Conservation (phyloP, 169 alveolate species). For the Besnoitia besnoiti region DNA sequence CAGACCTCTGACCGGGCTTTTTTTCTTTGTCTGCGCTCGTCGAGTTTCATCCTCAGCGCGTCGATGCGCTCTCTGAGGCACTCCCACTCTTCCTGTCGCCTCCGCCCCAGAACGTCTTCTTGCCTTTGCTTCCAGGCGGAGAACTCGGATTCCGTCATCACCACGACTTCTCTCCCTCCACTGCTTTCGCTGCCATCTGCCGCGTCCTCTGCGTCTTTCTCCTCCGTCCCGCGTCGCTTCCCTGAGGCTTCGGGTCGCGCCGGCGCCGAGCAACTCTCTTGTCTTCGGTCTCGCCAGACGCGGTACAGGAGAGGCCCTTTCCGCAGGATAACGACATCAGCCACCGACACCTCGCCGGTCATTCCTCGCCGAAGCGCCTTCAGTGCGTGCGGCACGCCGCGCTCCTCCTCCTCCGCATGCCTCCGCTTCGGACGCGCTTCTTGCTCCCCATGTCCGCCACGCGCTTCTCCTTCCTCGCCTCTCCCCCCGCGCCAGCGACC, state of each 20-base stretch:
- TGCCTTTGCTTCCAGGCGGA: neutral
- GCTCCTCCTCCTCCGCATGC: neutral
- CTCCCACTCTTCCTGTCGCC: neutral
- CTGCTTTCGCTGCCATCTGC: neutral
- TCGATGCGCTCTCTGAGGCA: neutral
- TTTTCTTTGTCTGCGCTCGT: neutral
- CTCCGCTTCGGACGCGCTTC: neutral
- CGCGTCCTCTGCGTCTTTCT: neutral
- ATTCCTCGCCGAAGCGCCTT: neutral
- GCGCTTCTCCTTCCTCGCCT: neutral
- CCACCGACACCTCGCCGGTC: neutral
- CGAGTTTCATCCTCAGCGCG: neutral
- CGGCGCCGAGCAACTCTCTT: neutral
- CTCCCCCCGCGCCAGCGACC: neutral
- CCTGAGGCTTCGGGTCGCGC: neutral
- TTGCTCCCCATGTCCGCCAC: too few relatives aligned
- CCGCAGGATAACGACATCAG: neutral
- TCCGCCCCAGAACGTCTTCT: neutral
- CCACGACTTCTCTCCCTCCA: neutral
- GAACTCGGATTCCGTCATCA: neutral
- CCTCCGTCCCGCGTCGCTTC: neutral
- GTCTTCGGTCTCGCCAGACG: neutral
- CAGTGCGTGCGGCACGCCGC: neutral
- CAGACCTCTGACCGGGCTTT: too few relatives aligned
- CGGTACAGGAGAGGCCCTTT: neutral